Evolutionary conservation across 1,284 basidiomycete species (phyloP).

Genomic region (Polyporus tsugae): DNA sequence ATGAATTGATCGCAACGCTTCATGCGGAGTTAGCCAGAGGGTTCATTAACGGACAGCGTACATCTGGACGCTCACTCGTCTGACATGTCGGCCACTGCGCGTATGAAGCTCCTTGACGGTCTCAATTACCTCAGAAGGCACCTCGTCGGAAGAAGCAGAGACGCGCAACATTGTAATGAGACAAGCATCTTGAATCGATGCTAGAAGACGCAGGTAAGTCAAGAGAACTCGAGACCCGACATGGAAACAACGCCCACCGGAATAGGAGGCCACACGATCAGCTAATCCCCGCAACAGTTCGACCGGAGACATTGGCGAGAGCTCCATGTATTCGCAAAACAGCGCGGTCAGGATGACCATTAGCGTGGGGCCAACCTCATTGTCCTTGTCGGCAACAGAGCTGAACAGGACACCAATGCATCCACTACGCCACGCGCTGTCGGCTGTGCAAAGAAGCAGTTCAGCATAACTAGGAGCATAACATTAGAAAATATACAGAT

Average conservation of each 20-base stretch:
- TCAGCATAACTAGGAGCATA: neutral
- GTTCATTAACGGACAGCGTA: no score
- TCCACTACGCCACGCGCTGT: slow-evolving; percentile 52
- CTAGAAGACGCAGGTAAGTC: slow-evolving; percentile 45
- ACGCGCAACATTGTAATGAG: slow-evolving; percentile 74
- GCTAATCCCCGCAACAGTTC: slow-evolving; percentile 62
- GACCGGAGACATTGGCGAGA: slow-evolving; percentile 57
- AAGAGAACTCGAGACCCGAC: neutral
- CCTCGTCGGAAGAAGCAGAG: slow-evolving; percentile 61
- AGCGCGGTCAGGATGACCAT: slow-evolving; percentile 72
- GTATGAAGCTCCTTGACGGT: slow-evolving; percentile 53
- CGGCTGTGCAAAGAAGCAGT: slow-evolving; percentile 46
- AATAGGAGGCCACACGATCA: slow-evolving; percentile 51
- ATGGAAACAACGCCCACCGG: slow-evolving; percentile 49
- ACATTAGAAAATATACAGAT: neutral
- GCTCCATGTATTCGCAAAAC: slow-evolving; percentile 64
- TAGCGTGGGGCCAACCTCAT: slow-evolving; percentile 60
- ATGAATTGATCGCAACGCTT: slow-evolving; percentile 77
- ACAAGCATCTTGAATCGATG: slow-evolving; percentile 72
- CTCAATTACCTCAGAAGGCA: slow-evolving; percentile 54
- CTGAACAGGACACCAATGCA: slow-evolving; percentile 60
- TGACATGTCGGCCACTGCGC: slow-evolving; percentile 59
- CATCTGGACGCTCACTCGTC: slow-evolving; percentile 47
- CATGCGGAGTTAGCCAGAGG: slow-evolving; percentile 38
- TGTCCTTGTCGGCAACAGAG: slow-evolving; percentile 53